Base-by-base conservation (phyloP, 371 early-diverging fungal genomes). In the Apophysomyces variabilis region DNA sequence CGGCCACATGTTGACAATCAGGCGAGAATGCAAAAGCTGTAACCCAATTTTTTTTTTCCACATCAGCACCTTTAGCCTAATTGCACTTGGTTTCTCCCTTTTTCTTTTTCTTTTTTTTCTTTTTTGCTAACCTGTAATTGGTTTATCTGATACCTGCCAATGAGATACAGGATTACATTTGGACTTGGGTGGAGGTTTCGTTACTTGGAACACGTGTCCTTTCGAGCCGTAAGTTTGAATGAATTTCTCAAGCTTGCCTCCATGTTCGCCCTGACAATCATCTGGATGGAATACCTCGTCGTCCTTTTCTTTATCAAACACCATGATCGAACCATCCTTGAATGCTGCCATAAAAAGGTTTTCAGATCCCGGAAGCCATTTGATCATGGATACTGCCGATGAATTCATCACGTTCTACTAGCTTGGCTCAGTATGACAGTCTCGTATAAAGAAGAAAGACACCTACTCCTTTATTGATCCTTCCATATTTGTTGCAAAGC, bases 321-420 rank as follows among this genome's bases (percentile, higher is more conserved):
- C 72, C 75, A 95, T 82, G 9, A 96, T 75, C 7, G 86, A 84
- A 14, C 94, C 94, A 71, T 92, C 90, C 8, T 89, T 86, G 57
- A 89, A 93, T 0, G 95, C 87, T 0, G 90, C 97, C 82, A 96
- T 86, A 67, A 98, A 96, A 69, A 87, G 73, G 32, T 77, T 89
- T 61, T 95, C 95, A 0, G 94, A 92, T 5, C 91, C 94, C 14
- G 95, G 97, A 59, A 97, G 67, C 98, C 98, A 98, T 69, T 87
- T 87, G 14, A 96, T 87, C 82, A 87, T 89, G 3, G 92, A 92
- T 14, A 95, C 93, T 11, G 85, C 70, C 5, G 85, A 80, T 41
- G 83, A 79, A 60, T 92, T 91, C 70, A 93, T 90, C 35, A 58
- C n/a, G n/a, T 16, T 21, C 32, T 39, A 8, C 36, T 38, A 36